These are phyloP conservation scores for Ophiostoma himal-ulmi DNA, from an alignment of 2,329 filamentous ascomycete species.

Conservation along the genomic window DNA sequence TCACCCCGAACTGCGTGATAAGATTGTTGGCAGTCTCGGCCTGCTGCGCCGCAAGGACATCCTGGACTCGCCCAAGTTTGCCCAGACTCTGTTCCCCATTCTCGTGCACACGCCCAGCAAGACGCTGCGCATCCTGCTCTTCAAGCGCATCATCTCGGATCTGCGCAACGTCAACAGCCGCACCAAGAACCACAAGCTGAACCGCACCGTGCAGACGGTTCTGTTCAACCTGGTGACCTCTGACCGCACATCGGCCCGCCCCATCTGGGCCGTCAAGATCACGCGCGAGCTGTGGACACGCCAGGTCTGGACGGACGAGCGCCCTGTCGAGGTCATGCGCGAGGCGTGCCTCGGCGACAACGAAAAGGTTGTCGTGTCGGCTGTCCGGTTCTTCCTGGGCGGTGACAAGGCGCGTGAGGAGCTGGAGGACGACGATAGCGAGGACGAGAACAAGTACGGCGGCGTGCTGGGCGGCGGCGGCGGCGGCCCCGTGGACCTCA, in stretches of 20 bases:
- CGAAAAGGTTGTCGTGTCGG: slow-evolving; percentile 83
- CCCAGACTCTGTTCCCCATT: slow-evolving; percentile 86
- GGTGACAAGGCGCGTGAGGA: slow-evolving; percentile 95
- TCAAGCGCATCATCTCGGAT: slow-evolving; percentile 84
- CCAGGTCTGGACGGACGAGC: slow-evolving; percentile 87
- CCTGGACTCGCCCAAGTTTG: slow-evolving; percentile 72
- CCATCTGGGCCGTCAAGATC: slow-evolving; percentile 92
- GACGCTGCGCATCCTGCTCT: slow-evolving; percentile 74
- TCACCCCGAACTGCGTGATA: slow-evolving; percentile 81
- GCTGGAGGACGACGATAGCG: slow-evolving; percentile 79
- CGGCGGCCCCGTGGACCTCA: slow-evolving; percentile 57
- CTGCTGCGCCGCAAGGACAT: slow-evolving; percentile 86
- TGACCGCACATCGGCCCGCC: slow-evolving; percentile 77
- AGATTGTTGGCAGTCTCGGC: slow-evolving; percentile 85
- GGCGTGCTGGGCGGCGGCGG: slow-evolving; percentile 24
- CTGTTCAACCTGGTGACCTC: slow-evolving; percentile 86
- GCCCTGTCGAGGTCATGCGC: slow-evolving; percentile 97
- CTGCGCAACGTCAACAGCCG: slow-evolving; percentile 83
- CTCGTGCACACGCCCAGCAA: slow-evolving; percentile 86
- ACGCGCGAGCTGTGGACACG: slow-evolving; percentile 94
- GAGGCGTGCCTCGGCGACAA: slow-evolving; percentile 84
- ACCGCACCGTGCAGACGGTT: slow-evolving; percentile 86
- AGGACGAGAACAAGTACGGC: slow-evolving; percentile 54
- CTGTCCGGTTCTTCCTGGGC: slow-evolving; percentile 89
- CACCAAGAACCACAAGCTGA: slow-evolving; percentile 83